phyloP scores from a whole-genome alignment of 2,329 filamentous ascomycete genomes.

The Neocucurbitaria cava region DNA sequence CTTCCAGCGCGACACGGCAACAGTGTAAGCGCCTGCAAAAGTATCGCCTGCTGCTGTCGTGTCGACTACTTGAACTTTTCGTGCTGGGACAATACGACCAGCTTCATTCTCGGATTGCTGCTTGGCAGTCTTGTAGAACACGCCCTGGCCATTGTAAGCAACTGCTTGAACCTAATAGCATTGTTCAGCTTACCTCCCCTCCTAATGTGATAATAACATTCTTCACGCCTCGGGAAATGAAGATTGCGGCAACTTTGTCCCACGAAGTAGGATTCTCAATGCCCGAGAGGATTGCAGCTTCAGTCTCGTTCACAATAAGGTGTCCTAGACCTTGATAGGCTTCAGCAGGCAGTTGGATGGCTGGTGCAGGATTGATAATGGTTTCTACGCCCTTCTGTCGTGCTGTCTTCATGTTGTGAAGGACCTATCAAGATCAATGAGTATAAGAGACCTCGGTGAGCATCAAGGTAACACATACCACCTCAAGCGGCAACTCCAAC shows the following conservation, averaged over 20 bases:
- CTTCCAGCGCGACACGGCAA: slow-evolving; percentile 67
- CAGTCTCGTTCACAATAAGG: slow-evolving; percentile 88
- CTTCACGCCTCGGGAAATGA: slow-evolving; percentile 72
- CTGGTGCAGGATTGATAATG: slow-evolving; percentile 83
- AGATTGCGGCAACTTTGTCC: slow-evolving; percentile 52
- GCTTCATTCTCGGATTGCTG: slow-evolving; percentile 50
- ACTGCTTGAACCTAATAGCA: slow-evolving; percentile 1
- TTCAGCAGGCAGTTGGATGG: slow-evolving; percentile 69
- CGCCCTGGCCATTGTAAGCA: slow-evolving; percentile 43
- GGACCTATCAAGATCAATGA: slow-evolving; percentile 26
- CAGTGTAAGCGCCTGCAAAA: slow-evolving; percentile 87
- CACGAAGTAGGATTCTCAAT: slow-evolving; percentile 45
- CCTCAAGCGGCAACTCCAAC: slow-evolving; percentile 55
- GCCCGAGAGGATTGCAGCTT: slow-evolving; percentile 76
- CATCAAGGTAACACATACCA: slow-evolving; percentile 31
- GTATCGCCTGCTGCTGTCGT: slow-evolving; percentile 95
- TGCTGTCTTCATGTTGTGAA: slow-evolving; percentile 47
- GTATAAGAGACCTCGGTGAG: not conserved
- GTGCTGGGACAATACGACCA: slow-evolving; percentile 63
- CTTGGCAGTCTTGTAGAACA: slow-evolving; percentile 53
- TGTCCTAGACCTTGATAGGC: slow-evolving; percentile 75
- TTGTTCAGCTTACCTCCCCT: slow-evolving; percentile 63
- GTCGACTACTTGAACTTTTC: slow-evolving; percentile 81
- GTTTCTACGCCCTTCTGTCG: slow-evolving; percentile 56
- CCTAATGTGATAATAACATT: slow-evolving; percentile 88